These are phyloP conservation scores for Collybia sp. DNA, from an alignment of 768 basidiomycete species.

Conservation along the genomic window DNA sequence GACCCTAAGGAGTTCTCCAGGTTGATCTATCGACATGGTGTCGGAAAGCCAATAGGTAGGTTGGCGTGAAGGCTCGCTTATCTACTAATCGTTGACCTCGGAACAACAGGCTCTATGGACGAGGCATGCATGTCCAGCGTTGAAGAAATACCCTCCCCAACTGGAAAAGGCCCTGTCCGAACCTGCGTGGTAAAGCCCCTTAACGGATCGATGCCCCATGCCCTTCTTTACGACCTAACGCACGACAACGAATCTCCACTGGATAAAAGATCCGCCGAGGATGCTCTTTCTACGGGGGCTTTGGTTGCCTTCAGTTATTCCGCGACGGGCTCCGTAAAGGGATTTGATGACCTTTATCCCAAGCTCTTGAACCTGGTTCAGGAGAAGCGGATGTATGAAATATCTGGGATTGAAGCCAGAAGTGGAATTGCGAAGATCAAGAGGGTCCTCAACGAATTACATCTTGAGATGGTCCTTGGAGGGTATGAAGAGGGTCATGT, in stretches of 20 bases:
- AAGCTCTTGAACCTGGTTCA: conserved; percentile 87
- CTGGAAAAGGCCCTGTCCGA: conserved; percentile 75
- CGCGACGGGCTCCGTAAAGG: conserved; percentile 91
- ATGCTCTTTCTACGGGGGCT: conserved; percentile 91
- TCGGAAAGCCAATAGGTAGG: conserved; percentile 89
- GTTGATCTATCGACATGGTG: conserved; percentile 82
- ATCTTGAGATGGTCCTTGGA: conserved; percentile 87
- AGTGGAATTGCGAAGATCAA: conserved; percentile 58
- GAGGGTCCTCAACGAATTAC: conserved; percentile 80
- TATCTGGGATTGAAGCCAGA: conserved; percentile 49
- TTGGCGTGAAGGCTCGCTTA: conserved; percentile 2
- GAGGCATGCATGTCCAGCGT: conserved; percentile 71
- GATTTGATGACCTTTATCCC: conserved; percentile 96
- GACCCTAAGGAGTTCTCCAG: conserved; percentile 90
- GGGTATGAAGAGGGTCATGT: conserved; percentile 92
- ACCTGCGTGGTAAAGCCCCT: conserved; percentile 74
- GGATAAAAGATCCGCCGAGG: conserved; percentile 90
- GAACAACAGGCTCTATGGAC: conserved; percentile 87
- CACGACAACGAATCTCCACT: conserved; percentile 95
- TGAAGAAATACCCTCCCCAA: conserved; percentile 78
- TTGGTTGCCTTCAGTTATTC: conserved; percentile 88
- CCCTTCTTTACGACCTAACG: conserved; percentile 91
- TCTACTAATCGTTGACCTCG: background rate
- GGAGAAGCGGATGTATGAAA: conserved; percentile 77
- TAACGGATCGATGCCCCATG: conserved; percentile 86